Evolutionary conservation across 768 basidiomycete genomes (phyloP).

Genomic region (Lentinula lateritia): DNA sequence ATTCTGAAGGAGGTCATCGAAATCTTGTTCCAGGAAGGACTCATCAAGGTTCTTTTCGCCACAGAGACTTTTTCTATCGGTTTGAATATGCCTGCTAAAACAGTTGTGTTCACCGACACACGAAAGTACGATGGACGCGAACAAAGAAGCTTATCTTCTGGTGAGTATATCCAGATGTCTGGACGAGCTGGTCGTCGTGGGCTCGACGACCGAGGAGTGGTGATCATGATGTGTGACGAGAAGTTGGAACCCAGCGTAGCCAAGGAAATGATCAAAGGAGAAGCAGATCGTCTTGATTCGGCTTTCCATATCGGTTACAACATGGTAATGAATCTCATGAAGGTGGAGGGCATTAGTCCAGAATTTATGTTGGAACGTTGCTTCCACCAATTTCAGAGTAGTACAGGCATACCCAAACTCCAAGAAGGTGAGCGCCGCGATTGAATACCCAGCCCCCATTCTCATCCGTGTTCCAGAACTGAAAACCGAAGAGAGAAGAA

Average conservation of each 20-base stretch:
- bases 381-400: constrained; percentile 99
- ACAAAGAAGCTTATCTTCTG: constrained; percentile 87
- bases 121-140: constrained; percentile 96
- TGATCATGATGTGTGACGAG: constrained; percentile 99
- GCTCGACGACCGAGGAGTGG: constrained; percentile 96
- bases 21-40: constrained; percentile 95
- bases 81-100: constrained; percentile 99
- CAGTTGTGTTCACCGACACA: constrained; percentile 93
- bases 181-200: constrained; percentile 97
- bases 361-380: constrained; percentile 97
- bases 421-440: constrained; percentile 61
- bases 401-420: constrained; percentile 77
- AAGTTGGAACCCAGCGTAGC: constrained; percentile 90
- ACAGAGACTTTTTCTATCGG: constrained; percentile 99
- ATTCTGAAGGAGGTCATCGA: constrained; percentile 99
- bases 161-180: constrained; percentile 99
- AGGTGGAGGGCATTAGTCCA: constrained; percentile 96
- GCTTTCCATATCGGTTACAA: constrained; percentile 99
- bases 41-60: constrained; percentile 97
- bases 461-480: constrained; percentile 48
- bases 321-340: constrained; percentile 97
- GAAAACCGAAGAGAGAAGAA: constrained; percentile 60
- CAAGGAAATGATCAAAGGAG: constrained; percentile 96
- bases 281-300: constrained; percentile 94
- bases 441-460: not conserved